Base-by-base conservation (phyloP, 768 basidiomycete genomes). In the Macrolepiota albuminosa region DNA sequence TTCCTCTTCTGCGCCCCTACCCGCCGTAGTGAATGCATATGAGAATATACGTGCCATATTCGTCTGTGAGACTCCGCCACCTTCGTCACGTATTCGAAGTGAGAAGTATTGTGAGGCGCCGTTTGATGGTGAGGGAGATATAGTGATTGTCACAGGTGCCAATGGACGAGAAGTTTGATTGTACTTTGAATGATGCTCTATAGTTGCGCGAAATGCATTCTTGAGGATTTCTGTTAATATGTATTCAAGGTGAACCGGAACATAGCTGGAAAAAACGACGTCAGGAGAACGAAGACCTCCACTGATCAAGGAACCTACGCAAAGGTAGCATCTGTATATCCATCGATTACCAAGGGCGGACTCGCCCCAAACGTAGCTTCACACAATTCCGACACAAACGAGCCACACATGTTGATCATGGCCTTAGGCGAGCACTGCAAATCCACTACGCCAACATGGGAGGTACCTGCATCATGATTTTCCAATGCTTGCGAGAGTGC, bases 241-340 rank as follows among this genome's bases (percentile, higher is more conserved):
- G 69, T 95, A 95, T 70, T 95, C 93, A 39, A 95, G 80, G 69
- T 95, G 94, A 1, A 93, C 89, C 3, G 94, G 92, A 42, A 95
- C 85, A 67, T 93, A 93, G 29, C 92, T 64, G 37, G 18, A 54
- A 43, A 11, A 39, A 3, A 26, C 13, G 37, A 43, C n/a, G 18
- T 65, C 40, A 64, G 61, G 52, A 47, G 48, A 54, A 34, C 29
- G 26, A 31, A 48, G 16, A 48, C 40, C 18, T 16, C n/a, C 6
- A n/a, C 43, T 26, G 14, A 52, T 33, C 49, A 45, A 36, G 24
- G n/a, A 34, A 81, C 91, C 73, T 71, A 93, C 92, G 89, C 82
- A 70, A 94, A 94, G 2, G 86, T 88, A 31, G 86, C 81, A 60
- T 88, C 83, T 39, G 74, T 70, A 56, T 85, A 77, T 0, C 93